Conservation (phyloP, 441 rosid species). For the Euphorbia corollata region DNA sequence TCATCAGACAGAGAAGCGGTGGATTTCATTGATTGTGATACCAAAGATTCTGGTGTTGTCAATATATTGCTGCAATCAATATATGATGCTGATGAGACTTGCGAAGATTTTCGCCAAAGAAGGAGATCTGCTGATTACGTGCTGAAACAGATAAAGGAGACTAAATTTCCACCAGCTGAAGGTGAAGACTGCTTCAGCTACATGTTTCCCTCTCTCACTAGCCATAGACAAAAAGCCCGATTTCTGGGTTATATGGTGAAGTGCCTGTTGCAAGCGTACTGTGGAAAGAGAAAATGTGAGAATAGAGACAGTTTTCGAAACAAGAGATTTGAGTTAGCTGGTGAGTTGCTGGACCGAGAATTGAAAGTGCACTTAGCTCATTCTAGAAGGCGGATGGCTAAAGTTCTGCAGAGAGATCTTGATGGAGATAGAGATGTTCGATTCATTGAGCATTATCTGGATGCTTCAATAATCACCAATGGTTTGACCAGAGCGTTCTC, state of each 20-base stretch:
- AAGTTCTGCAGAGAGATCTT: slow-evolving; percentile 68
- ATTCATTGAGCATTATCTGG: slow-evolving; percentile 70
- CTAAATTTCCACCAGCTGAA: slow-evolving; percentile 71
- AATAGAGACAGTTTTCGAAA: slow-evolving; percentile 79
- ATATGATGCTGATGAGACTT: slow-evolving; percentile 55
- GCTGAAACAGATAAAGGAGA: slow-evolving; percentile 29
- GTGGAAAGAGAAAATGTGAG: slow-evolving; percentile 67
- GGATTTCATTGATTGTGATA: slow-evolving; percentile 50
- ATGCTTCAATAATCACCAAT: slow-evolving; percentile 81
- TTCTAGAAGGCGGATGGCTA: slow-evolving; percentile 65
- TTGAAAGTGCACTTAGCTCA: slow-evolving; percentile 65
- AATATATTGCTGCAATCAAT: slow-evolving; percentile 62
- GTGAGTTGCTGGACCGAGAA: slow-evolving; percentile 84
- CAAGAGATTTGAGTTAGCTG: slow-evolving; percentile 80
- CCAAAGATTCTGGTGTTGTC: slow-evolving; percentile 44
- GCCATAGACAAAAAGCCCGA: slow-evolving; percentile 61
- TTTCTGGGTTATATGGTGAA: slow-evolving; percentile 88
- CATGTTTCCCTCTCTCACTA: slow-evolving; percentile 59
- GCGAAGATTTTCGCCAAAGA: slow-evolving; percentile 40
- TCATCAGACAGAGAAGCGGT: slow-evolving; percentile 63
- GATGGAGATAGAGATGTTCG: slow-evolving; percentile 52
- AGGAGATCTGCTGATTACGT: slow-evolving; percentile 35
- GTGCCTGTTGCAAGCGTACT: slow-evolving; percentile 61
- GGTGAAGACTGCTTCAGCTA: slow-evolving; percentile 52
- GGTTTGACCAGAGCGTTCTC: slow-evolving; percentile 89